Conservation (phyloP, 1,139 yeast species). For the Suzukiozyma palmioleophila region DNA sequence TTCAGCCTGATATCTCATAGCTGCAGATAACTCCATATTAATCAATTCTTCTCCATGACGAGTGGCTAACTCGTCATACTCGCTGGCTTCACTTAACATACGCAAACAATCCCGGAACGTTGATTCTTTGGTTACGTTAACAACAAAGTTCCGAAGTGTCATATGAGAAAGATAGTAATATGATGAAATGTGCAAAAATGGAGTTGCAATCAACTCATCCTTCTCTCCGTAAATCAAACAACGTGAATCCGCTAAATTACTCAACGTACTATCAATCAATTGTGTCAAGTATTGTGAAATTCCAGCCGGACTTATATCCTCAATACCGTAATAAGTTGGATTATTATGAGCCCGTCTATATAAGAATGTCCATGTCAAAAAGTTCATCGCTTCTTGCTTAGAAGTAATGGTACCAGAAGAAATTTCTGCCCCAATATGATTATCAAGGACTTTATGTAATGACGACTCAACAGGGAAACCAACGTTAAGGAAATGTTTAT, state of each 20-base stretch:
- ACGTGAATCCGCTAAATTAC: constrained; percentile 63
- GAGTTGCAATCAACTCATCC: constrained; percentile 60
- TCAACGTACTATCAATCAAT: constrained; percentile 67
- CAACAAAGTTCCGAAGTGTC: constrained; percentile 69
- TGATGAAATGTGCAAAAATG: constrained; percentile 80
- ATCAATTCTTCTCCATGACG: constrained; percentile 94
- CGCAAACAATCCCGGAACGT: constrained; percentile 66
- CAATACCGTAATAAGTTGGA: constrained; percentile 91
- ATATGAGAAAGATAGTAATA: constrained; percentile 92
- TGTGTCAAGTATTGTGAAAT: constrained; percentile 67
- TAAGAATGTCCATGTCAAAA: constrained; percentile 90
- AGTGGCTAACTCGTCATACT: constrained; percentile 89
- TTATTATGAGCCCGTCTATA: constrained; percentile 92
- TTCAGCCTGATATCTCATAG: constrained; percentile 72
- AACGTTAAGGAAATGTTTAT: constrained; percentile 87
- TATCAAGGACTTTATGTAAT: constrained; percentile 84
- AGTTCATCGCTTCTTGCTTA: constrained; percentile 87
- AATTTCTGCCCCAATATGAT: constrained; percentile 96
- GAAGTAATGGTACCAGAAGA: constrained; percentile 80
- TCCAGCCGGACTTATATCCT: constrained; percentile 62
- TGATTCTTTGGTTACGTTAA: constrained; percentile 45
- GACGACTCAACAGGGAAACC: constrained; percentile 99
- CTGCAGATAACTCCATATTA: constrained; percentile 83
- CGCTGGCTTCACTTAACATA: constrained; percentile 75
- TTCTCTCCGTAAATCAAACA: constrained; percentile 61